Percentiles rank a stretch among this genome's conserved stretches.
Evolutionary conservation across 176 grass and related monocot species (phyloP).

Genomic region (Ensete ventricosum): DNA sequence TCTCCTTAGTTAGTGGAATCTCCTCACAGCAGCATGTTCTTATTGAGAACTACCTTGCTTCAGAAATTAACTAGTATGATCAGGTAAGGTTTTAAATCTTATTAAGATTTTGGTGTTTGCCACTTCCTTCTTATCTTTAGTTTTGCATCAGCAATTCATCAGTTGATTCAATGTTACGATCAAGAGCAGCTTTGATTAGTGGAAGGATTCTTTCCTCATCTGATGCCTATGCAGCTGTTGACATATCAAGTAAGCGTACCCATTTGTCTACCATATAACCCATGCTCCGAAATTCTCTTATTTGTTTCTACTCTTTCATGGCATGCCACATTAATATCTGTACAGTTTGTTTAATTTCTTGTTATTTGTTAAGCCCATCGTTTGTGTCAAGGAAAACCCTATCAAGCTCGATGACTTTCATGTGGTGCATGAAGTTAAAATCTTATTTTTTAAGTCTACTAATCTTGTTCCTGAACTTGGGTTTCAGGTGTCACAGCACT

Average conservation of each 20-base stretch:
- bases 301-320: neutral
- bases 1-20: constrained; percentile 56
- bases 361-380: neutral
- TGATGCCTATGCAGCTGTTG: constrained; percentile 39
- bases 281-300: neutral
- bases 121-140: constrained; percentile 10
- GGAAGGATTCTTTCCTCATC: constrained; percentile 78
- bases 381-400: neutral
- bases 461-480: neutral
- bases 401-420: neutral
- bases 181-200: constrained; percentile 71
- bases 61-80: constrained; percentile 72
- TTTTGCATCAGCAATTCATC: constrained; percentile 49
- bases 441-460: neutral
- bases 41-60: constrained; percentile 61
- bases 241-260: constrained; percentile 51
- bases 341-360: neutral
- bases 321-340: neutral
- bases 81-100: constrained; percentile 29
- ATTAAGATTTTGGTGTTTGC: neutral
- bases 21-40: constrained; percentile 60
- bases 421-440: neutral
- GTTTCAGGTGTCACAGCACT: constrained; percentile 47
- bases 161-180: constrained; percentile 58
- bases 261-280: neutral